phyloP scores from a whole-genome alignment of 2,329 filamentous ascomycete genomes.

The Ascochyta clinopodiicola region DNA sequence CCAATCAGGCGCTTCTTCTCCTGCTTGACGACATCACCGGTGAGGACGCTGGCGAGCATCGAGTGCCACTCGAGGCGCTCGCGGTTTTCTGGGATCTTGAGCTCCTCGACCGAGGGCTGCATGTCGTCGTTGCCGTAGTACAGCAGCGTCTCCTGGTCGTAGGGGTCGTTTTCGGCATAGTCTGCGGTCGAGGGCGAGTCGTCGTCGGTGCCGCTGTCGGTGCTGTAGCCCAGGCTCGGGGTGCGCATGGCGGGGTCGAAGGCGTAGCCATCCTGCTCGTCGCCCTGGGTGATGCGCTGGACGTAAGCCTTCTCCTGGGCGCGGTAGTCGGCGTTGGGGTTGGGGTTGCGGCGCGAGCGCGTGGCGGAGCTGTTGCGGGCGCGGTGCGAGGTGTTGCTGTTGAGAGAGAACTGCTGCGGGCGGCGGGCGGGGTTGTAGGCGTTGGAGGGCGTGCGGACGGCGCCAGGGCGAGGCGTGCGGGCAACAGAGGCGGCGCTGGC shows the following conservation, averaged over 20 bases:
- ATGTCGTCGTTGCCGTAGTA: constrained; percentile 91
- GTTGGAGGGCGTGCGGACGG: constrained; percentile 57
- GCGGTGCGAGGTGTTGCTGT: constrained; percentile 51
- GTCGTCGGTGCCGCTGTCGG: constrained; percentile 85
- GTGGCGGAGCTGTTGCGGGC: constrained; percentile 65
- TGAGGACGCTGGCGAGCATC: constrained; percentile 94
- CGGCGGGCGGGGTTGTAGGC: constrained; percentile 58
- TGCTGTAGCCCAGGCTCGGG: constrained; percentile 69
- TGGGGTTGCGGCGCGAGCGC: constrained; percentile 66
- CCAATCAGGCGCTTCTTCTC: constrained; percentile 96
- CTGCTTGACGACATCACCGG: constrained; percentile 94
- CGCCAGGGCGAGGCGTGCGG: constrained; percentile 47
- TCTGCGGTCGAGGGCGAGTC: constrained; percentile 87
- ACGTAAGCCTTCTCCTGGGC: constrained; percentile 95
- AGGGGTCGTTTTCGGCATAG: constrained; percentile 80
- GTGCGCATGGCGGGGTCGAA: constrained; percentile 72
- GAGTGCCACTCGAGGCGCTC: constrained; percentile 97
- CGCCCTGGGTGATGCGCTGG: constrained; percentile 84
- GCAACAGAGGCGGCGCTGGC: constrained; percentile 27
- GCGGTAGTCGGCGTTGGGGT: constrained; percentile 75
- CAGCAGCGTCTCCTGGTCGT: constrained; percentile 90
- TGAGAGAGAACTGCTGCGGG: constrained; percentile 56
- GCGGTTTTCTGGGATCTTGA: constrained; percentile 84
- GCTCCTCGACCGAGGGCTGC: constrained; percentile 86
- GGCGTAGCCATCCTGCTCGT: constrained; percentile 68